Conservation (phyloP, 2,329 filamentous ascomycete genomes). For the Neonectria hederae region DNA sequence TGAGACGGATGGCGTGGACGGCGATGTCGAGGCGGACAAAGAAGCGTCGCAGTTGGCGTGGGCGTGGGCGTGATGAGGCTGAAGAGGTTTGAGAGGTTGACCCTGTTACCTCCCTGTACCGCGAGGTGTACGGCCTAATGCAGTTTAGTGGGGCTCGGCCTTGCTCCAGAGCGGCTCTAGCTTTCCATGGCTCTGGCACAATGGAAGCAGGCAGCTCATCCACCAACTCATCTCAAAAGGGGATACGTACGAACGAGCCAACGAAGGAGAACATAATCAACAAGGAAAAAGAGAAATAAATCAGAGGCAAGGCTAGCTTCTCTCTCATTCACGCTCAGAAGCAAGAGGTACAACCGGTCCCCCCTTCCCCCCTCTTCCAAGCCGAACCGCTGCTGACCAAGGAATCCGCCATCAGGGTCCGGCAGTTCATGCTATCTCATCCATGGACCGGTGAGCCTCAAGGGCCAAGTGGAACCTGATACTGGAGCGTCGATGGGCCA, state of each 20-base stretch:
- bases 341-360: neutral
- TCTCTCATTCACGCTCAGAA: neutral
- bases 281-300: neutral
- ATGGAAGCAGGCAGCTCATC: conserved; percentile 21
- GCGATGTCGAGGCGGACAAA: neutral
- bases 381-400: neutral
- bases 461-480: conserved; percentile 27
- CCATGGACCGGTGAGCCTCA: conserved; percentile 37
- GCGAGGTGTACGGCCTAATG: conserved; percentile 13
- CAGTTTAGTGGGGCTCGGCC: conserved; percentile 36
- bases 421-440: conserved; percentile 25
- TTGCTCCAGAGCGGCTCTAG: neutral
- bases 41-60: neutral
- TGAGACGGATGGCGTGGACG: conserved; percentile 5
- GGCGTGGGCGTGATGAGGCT: conserved; percentile 19
- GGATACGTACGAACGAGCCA: neutral
- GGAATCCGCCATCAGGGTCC: conserved; percentile 14
- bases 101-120: neutral
- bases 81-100: conserved; percentile 14
- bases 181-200: neutral
- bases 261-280: neutral
- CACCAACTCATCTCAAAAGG: conserved; percentile 14
- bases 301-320: neutral
- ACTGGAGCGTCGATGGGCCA: conserved; percentile 20
- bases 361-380: neutral